A percentile compares a stretch with the other conserved stretches of the same genome.
Evolutionary conservation across 176 grass and related monocot genomes (phyloP).

Genomic region (Juncus effusus): DNA sequence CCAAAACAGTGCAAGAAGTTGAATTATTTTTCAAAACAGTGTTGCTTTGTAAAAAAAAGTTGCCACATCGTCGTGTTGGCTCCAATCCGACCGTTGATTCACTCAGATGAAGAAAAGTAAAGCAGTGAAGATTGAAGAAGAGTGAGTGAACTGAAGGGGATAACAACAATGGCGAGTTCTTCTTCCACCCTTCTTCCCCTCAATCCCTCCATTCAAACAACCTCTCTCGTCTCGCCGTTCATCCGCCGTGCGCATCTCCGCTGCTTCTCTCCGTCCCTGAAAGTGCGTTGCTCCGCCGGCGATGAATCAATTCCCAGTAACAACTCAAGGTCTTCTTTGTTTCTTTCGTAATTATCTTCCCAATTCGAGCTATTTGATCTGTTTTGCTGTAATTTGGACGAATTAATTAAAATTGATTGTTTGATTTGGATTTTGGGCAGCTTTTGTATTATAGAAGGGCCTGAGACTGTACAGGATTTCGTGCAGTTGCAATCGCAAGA

Average conservation of each 20-base stretch:
- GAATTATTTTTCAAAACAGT: no score
- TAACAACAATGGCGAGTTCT: not conserved
- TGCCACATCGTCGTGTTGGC: no score
- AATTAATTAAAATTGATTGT: not conserved
- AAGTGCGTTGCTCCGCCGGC: constrained; percentile 38
- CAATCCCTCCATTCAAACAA: not conserved
- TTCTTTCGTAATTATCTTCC: not conserved
- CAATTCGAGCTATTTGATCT: no score
- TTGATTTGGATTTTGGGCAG: constrained; percentile 27
- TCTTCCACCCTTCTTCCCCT: not conserved
- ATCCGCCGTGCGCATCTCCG: not conserved
- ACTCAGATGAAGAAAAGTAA: no score
- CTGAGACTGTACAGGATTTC: constrained; percentile 76
- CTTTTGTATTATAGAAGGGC: constrained; percentile 97
- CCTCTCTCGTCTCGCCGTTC: no score
- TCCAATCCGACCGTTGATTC: no score
- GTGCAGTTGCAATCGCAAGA: constrained; percentile 71
- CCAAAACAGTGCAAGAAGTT: no score
- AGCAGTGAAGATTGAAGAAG: no score
- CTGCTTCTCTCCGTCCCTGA: not conserved
- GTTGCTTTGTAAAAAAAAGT: no score
- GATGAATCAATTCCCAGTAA: constrained; percentile 46
- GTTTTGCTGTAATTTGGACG: no score
- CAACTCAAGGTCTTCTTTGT: constrained; percentile 16
- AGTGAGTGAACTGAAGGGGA: not conserved